Evolutionary conservation across 306 rosid species (phyloP).

Genomic region (Acacia acuminata): DNA sequence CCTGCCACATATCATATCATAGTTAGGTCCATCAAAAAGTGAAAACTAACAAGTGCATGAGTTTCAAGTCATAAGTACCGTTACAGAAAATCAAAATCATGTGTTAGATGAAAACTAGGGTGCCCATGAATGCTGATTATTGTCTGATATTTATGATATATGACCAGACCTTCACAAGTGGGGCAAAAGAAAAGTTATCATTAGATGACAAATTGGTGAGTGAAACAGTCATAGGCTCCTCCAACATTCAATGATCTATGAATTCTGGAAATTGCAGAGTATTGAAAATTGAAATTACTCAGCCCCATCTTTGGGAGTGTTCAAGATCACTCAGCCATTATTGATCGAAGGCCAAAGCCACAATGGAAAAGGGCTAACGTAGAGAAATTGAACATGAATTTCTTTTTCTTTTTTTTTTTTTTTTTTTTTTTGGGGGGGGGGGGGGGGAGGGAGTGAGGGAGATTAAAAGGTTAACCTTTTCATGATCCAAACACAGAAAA

Average conservation of each 20-base stretch:
- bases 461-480: not conserved
- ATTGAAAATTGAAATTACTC: not conserved
- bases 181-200: not conserved
- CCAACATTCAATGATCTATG: not conserved
- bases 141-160: slow-evolving; percentile 25
- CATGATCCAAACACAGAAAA: not conserved
- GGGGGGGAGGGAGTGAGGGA: no score
- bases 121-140: not conserved
- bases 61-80: slow-evolving; percentile 26
- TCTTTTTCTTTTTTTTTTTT: no score
- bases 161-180: slow-evolving; percentile 15
- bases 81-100: slow-evolving; percentile 26
- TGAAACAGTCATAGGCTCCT: slow-evolving; percentile 4
- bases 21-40: slow-evolving; percentile 28
- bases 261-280: slow-evolving; percentile 12
- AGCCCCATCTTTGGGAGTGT: not conserved
- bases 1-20: slow-evolving; percentile 47
- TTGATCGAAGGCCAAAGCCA: slow-evolving; percentile 8
- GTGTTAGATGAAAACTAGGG: slow-evolving; percentile 6
- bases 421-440: no score
- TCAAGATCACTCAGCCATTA: not conserved
- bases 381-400: not conserved
- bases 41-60: not conserved
- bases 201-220: not conserved
- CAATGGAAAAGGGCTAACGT: not conserved